Evolutionary conservation across 257 asterid species (phyloP), one percentile per base, ranked within the genome.

Genomic region (Nicotiana benthamiana): DNA sequence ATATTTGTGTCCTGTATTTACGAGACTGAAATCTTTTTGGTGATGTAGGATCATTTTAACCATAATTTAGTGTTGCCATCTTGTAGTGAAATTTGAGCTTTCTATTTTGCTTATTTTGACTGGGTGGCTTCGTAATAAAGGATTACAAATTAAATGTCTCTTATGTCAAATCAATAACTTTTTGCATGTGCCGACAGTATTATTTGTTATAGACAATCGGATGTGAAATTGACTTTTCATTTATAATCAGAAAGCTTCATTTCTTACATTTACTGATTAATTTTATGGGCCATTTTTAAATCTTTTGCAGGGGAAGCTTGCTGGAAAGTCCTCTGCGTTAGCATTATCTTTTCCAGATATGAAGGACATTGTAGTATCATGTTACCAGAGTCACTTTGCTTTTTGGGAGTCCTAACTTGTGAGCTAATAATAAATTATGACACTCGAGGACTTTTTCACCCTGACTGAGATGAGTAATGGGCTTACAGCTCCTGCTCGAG

Each of bases 391-490:
- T 52, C 57, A 52, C 57, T 52, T 52, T 52, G n/a, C 20, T 52
- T 52, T 8, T 52, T 52, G 57, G 57, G 46, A 40, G 46, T 40
- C 46, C 9, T 40, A 40, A 40, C 46, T 52, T 52, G 57, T 52
- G 57, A 52, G 57, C 20, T 18, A 52, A 16, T 52, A 52, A 52
- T 52, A 9, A 54, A 86, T 82, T 51, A 92, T 90, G 94, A 80
- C 85, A 36, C 92, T 92, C 15, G 93, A 86, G 63, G 90, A 90
- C 76, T 89, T 89, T 84, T 89, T 90, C 83, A 89, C 94, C 83
- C 82, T 87, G 89, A 85, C 89, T 79, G 97, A 92, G 88, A 86
- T 84, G 84, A 89, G 88, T 82, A 78, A 90, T 82, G 96, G 96
- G 86, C 90, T 92, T 64, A 40, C 89, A 17, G 84, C 78, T 83